Evolutionary conservation across 2,329 filamentous ascomycete genomes (phyloP).

Genomic region (Ophiostoma himal-ulmi): DNA sequence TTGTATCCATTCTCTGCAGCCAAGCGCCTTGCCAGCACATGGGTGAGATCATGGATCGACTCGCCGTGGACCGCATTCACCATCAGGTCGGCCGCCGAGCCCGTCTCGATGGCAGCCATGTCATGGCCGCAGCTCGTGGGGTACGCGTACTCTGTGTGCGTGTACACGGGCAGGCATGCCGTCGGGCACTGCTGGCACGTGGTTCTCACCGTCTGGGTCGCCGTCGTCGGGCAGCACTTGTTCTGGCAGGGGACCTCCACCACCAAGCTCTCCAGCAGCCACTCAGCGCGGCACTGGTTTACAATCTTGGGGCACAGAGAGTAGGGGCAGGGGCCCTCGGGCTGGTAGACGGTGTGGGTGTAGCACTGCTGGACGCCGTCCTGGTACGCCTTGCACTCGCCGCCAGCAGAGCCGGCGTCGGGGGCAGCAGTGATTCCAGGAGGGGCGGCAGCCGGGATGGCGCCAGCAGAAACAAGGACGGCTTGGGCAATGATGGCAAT

Average conservation of each 20-base stretch:
- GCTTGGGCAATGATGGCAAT: background rate
- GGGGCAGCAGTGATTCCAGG: background rate
- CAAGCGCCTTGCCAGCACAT: background rate
- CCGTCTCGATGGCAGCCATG: background rate
- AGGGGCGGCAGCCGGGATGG: background rate
- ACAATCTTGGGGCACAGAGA: background rate
- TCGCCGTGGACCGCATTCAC: slow-evolving; percentile 8
- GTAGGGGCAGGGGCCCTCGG: background rate
- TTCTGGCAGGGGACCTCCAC: background rate
- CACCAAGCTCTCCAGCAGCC: background rate
- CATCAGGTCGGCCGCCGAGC: background rate
- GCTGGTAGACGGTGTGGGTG: background rate
- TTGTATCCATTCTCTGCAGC: background rate
- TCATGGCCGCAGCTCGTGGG: background rate
- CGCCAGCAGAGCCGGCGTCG: background rate
- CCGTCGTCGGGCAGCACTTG: background rate
- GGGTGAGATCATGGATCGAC: background rate
- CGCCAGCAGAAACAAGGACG: background rate
- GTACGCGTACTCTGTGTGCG: background rate
- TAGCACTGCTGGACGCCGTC: background rate
- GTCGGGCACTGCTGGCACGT: background rate
- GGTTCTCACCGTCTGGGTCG: background rate
- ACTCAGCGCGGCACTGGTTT: slow-evolving; percentile 6
- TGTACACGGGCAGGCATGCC: background rate
- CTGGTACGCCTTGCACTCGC: background rate